Percentiles rank a stretch among this genome's conserved stretches.
These are phyloP conservation scores for Diaporthe caulivora DNA, from an alignment of 2,329 filamentous ascomycete genomes.

Conservation along the genomic window DNA sequence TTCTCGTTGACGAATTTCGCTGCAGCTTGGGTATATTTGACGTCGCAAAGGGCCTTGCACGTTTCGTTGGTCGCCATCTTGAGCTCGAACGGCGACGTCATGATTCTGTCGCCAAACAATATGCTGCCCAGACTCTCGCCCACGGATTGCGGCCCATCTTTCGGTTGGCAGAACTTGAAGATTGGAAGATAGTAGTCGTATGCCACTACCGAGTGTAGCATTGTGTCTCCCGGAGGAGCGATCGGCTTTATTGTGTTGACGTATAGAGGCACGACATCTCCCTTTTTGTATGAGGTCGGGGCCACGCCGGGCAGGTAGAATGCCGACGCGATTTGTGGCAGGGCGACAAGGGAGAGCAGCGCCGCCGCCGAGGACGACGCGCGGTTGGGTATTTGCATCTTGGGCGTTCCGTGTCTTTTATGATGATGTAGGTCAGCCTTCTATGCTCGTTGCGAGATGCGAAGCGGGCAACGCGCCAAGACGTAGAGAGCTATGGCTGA, in stretches of 20 bases:
- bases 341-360: constrained; percentile 61
- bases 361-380: constrained; percentile 63
- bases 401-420: not conserved
- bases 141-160: constrained; percentile 81
- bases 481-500: constrained; percentile 12
- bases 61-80: constrained; percentile 88
- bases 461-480: constrained; percentile 8
- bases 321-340: constrained; percentile 71
- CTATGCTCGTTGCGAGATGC: not conserved
- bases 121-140: constrained; percentile 95
- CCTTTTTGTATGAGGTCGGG: constrained; percentile 88
- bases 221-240: constrained; percentile 79
- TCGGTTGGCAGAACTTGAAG: constrained; percentile 89
- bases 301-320: constrained; percentile 98
- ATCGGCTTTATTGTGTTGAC: constrained; percentile 95
- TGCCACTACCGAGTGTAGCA: constrained; percentile 91
- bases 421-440: not conserved
- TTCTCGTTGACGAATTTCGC: constrained; percentile 85
- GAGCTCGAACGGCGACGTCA: constrained; percentile 93
- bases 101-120: constrained; percentile 95
- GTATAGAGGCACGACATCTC: constrained; percentile 84
- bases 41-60: constrained; percentile 83
- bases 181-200: constrained; percentile 95
- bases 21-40: constrained; percentile 72
- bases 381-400: constrained; percentile 60